Evolutionary conservation across 768 basidiomycete genomes (phyloP), one percentile per base, ranked within the genome.

Genomic region (Rossbeevera mucosa): DNA sequence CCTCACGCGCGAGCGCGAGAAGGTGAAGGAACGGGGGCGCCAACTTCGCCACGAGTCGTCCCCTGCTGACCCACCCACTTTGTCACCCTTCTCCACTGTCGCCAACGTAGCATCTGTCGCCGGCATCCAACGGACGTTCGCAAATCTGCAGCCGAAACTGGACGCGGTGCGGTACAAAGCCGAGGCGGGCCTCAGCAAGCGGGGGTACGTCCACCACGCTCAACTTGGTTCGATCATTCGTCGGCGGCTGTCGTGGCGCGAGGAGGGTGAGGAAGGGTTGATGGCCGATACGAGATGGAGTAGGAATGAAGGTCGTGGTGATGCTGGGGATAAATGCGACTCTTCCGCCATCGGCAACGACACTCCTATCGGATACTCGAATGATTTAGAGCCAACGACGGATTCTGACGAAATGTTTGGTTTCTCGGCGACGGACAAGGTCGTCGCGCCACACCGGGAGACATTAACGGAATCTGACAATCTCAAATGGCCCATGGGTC

Each of bases 91-190:
- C n/a, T 18, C 36, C 9, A 18, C 36, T 5, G 36, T 38, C 9
- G 36, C 44, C 50, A 66, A 59, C 33, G 61, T 58, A 47, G 69
- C 72, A 2, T 65, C 72, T 21, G 65, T 77, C 7, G 64, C 72
- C 26, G 63, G 64, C 45, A 64, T 83, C 29, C 77, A 80, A 56
- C 70, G 72, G 24, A 77, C 77, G 50, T 57, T 81, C 44, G 71
- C 60, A 9, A 61, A 62, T 28, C 59, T 76, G 8, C 71, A 71
- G 60, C 83, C 83, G 0, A 76, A 70, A 41, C 62, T 86, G 22
- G 84, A 86, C 51, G 78, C 79, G 26, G 85, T 82, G 22, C 70
- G 82, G 54, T 87, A 80, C 66, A 87, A 87, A 66, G 85, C 84
- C 0, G 85, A 87, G 64, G 86, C 85, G 18, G 85, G 84, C 16